Percentiles rank a stretch among this genome's conserved stretches.
These are phyloP conservation scores for Monilinia fructicola DNA, from an alignment of 2,329 filamentous ascomycete genomes.

Conservation along the genomic window DNA sequence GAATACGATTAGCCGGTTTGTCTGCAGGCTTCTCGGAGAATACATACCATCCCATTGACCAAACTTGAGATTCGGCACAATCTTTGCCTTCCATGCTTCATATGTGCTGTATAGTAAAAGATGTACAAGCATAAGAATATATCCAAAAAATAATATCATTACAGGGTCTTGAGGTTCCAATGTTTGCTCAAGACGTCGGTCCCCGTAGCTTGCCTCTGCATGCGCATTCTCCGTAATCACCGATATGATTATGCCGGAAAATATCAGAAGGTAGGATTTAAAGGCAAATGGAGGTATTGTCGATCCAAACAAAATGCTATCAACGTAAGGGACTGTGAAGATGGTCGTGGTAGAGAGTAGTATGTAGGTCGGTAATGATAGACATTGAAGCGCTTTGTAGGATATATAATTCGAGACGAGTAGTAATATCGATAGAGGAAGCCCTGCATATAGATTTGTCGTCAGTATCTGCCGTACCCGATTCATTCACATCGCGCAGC, in stretches of 20 bases:
- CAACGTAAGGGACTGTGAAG: slow-evolving; percentile 20
- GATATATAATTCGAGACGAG: slow-evolving; percentile 20
- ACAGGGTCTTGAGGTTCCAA: slow-evolving; percentile 24
- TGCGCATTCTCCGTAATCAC: slow-evolving; percentile 21
- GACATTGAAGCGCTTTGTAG: slow-evolving; percentile 22
- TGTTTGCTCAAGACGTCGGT: slow-evolving; percentile 22
- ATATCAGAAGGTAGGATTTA: slow-evolving; percentile 14
- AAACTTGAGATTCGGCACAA: slow-evolving; percentile 19
- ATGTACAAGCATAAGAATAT: slow-evolving; percentile 18
- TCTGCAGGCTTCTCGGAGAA: neutral
- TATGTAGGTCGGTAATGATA: slow-evolving; percentile 23
- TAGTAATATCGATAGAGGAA: slow-evolving; percentile 19
- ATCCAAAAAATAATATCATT: slow-evolving; percentile 23
- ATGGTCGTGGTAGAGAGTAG: slow-evolving; percentile 22
- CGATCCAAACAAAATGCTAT: slow-evolving; percentile 20
- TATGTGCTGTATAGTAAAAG: slow-evolving; percentile 20
- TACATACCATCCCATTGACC: slow-evolving; percentile 21
- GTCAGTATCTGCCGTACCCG: neutral
- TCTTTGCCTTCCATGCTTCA: slow-evolving; percentile 20
- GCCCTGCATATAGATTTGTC: slow-evolving; percentile 10
- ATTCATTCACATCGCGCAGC: neutral
- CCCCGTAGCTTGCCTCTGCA: slow-evolving; percentile 19
- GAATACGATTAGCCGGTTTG: neutral
- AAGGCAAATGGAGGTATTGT: slow-evolving; percentile 14
- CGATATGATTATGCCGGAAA: slow-evolving; percentile 21